These are phyloP conservation scores for Middelhovenomyces tepae DNA, from an alignment of 805 yeast species.

Conservation along the genomic window DNA sequence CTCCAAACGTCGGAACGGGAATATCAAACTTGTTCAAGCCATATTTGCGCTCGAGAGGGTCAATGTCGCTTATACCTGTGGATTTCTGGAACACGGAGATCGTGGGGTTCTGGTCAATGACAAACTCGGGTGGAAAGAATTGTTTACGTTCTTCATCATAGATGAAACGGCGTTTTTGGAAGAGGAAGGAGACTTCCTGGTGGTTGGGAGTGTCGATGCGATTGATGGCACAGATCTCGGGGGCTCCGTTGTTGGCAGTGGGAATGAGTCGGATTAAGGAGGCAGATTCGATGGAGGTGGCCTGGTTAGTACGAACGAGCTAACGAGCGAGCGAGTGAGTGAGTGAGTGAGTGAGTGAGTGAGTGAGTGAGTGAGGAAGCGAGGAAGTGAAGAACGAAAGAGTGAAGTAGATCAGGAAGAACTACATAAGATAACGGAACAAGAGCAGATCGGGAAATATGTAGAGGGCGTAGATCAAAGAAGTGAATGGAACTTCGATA, in stretches of 20 bases:
- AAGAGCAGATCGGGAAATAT: too few species aligned
- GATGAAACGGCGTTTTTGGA: slow-evolving; percentile 87
- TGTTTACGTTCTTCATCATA: slow-evolving; percentile 43
- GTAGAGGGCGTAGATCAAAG: too few species aligned
- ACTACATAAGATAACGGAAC: too few species aligned
- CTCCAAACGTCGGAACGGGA: slow-evolving; percentile 86
- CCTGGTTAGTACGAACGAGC: slow-evolving; percentile 50
- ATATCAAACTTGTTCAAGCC: slow-evolving; percentile 89
- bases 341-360: too few species aligned
- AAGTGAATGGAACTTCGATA: too few species aligned
- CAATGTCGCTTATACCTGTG: slow-evolving; percentile 39
- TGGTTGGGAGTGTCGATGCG: slow-evolving; percentile 48
- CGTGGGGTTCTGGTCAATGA: slow-evolving; percentile 49
- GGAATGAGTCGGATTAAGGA: slow-evolving; percentile 68
- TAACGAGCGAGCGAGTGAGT: too few species aligned
- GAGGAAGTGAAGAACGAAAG: too few species aligned
- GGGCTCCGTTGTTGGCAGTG: slow-evolving; percentile 75
- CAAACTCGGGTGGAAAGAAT: slow-evolving; percentile 77
- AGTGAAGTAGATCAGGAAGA: too few species aligned
- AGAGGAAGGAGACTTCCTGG: slow-evolving; percentile 57
- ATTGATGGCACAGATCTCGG: slow-evolving; percentile 62
- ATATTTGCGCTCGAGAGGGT: slow-evolving; percentile 44
- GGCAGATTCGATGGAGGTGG: slow-evolving; percentile 50
- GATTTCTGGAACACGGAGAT: slow-evolving; percentile 47
- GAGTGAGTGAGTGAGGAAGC: too few species aligned